phyloP scores from a whole-genome alignment of 495 filamentous ascomycete genomes.

The Penicillium turbatum region DNA sequence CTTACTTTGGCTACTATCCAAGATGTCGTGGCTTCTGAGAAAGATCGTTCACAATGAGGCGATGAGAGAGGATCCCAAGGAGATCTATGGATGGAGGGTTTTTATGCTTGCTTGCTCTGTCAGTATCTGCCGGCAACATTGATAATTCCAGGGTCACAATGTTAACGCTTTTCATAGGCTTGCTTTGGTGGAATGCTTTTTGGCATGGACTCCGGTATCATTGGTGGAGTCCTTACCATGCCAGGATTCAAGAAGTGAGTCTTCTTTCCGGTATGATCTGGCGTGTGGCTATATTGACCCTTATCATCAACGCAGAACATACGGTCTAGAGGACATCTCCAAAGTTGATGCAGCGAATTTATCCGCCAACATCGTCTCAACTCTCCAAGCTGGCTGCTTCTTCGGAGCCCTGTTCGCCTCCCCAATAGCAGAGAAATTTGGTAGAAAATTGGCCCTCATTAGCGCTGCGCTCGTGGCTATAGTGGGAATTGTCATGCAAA shows the following conservation, averaged over 20 bases:
- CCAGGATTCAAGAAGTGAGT: constrained; percentile 53
- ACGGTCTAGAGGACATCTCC: constrained; percentile 52
- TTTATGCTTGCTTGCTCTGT: constrained; percentile 66
- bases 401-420: constrained; percentile 57
- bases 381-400: constrained; percentile 66
- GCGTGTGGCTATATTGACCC: neutral
- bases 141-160: neutral
- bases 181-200: constrained; percentile 74
- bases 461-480: constrained; percentile 40
- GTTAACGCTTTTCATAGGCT: constrained; percentile 37
- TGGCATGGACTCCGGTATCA: constrained; percentile 69
- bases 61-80: constrained; percentile 66
- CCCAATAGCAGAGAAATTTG: constrained; percentile 53
- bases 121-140: constrained; percentile 18
- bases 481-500: constrained; percentile 59
- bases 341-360: constrained; percentile 41
- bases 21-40: constrained; percentile 48
- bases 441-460: constrained; percentile 51
- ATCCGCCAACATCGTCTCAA: constrained; percentile 53
- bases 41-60: constrained; percentile 75
- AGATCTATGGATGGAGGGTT: constrained; percentile 78
- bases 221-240: constrained; percentile 63
- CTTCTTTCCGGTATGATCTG: constrained; percentile 16
- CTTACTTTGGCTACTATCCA: constrained; percentile 1
- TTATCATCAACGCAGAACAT: constrained; percentile 33